Percentiles rank a stretch among this genome's conserved stretches.
Evolutionary conservation across 495 filamentous ascomycete genomes (phyloP).

Genomic region (Rhypophila decipiens): DNA sequence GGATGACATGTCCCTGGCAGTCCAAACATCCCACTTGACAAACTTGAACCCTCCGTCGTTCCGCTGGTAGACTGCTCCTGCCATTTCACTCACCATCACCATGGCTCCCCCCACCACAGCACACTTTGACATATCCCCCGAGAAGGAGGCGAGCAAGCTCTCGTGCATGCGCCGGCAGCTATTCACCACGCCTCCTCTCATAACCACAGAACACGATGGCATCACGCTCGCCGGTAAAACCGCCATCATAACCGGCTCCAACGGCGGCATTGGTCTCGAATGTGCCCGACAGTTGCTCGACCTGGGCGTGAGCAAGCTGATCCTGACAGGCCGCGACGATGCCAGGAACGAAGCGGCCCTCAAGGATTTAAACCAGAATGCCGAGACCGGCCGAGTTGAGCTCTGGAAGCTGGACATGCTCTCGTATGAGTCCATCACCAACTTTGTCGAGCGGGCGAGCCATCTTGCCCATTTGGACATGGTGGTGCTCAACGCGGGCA

Average conservation of each 20-base stretch:
- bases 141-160: background rate
- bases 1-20: no score
- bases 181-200: background rate
- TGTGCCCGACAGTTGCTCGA: conserved; percentile 30
- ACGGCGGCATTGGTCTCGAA: conserved; percentile 45
- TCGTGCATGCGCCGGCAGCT: background rate
- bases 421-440: conserved; percentile 30
- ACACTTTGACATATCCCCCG: background rate
- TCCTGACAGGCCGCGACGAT: conserved; percentile 11
- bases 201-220: background rate
- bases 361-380: background rate
- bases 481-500: conserved; percentile 41
- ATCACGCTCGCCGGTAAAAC: conserved; percentile 23
- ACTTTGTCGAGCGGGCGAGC: conserved; percentile 36
- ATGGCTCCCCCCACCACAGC: background rate
- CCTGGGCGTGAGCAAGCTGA: conserved; percentile 4
- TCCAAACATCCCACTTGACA: no score
- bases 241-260: conserved; percentile 48
- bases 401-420: conserved; percentile 50
- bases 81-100: background rate
- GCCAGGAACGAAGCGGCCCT: background rate
- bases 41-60: no score
- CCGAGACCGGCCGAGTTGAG: conserved; percentile 23
- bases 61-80: no score
- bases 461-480: conserved; percentile 35